A percentile compares a stretch with the other conserved stretches of the same genome.
phyloP scores from a whole-genome alignment of 2,329 filamentous ascomycete species.

The Ophiostoma sp. region DNA sequence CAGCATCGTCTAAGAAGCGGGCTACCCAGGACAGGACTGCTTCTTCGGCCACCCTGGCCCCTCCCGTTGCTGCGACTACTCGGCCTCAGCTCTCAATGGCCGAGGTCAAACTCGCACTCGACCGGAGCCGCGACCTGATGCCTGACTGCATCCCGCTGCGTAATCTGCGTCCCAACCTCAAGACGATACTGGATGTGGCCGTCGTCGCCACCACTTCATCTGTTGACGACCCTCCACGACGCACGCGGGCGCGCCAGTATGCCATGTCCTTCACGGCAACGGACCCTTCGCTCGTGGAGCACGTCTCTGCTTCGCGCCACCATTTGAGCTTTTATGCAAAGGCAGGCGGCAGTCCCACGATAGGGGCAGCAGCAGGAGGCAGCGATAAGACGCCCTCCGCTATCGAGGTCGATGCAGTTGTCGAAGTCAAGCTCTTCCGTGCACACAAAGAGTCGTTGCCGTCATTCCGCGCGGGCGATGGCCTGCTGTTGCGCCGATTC shows the following conservation, averaged over 20 bases:
- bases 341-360: not conserved
- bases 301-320: slow-evolving; percentile 17
- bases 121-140: slow-evolving; percentile 44
- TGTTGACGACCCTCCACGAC: slow-evolving; percentile 40
- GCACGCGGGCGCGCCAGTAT: slow-evolving; percentile 55
- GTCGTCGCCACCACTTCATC: slow-evolving; percentile 45
- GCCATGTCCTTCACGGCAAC: slow-evolving; percentile 53
- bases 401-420: slow-evolving; percentile 42
- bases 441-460: slow-evolving; percentile 54
- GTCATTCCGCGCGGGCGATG: slow-evolving; percentile 50
- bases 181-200: slow-evolving; percentile 48
- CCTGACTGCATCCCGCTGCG: slow-evolving; percentile 51
- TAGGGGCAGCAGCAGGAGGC: not conserved
- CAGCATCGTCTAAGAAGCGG: slow-evolving; percentile 10
- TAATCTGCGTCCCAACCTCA: slow-evolving; percentile 45
- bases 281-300: slow-evolving; percentile 38
- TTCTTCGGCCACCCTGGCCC: not conserved
- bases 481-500: slow-evolving; percentile 54
- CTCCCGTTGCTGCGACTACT: not conserved
- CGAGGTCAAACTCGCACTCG: slow-evolving; percentile 43
- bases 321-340: slow-evolving; percentile 33
- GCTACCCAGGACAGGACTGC: not conserved
- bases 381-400: not conserved
- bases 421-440: slow-evolving; percentile 53
- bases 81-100: slow-evolving; percentile 28